A percentile compares a stretch with the other conserved stretches of the same genome.
Evolutionary conservation across 2,329 filamentous ascomycete genomes (phyloP).

Genomic region (Sclerotinia sclerotiorum): DNA sequence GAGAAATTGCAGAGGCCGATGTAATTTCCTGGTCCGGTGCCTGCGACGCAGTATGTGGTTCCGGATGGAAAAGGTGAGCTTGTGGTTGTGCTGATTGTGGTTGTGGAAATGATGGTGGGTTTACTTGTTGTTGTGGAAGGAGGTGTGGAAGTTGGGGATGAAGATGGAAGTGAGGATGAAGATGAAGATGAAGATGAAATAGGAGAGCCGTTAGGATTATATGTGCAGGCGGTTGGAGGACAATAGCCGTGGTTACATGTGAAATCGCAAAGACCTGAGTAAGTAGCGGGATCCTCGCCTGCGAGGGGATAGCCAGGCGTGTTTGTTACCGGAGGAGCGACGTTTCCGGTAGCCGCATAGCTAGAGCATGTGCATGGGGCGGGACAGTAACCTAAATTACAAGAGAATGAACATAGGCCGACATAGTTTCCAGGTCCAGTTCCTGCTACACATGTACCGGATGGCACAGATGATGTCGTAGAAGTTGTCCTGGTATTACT

Average conservation of each 20-base stretch:
- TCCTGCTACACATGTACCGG: conserved; percentile 28
- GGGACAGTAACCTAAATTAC: conserved; percentile 34
- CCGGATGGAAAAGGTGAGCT: conserved; percentile 23
- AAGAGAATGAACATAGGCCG: conserved; percentile 42
- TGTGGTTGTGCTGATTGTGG: conserved; percentile 18
- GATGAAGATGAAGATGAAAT: background rate
- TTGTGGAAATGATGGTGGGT: background rate
- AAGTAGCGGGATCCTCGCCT: conserved; percentile 9
- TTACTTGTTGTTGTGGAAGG: background rate
- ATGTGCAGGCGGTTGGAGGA: conserved; percentile 24
- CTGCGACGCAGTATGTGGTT: conserved; percentile 29
- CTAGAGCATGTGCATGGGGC: conserved; percentile 21
- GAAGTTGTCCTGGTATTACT: background rate
- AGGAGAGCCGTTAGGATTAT: background rate
- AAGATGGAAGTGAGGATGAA: no score
- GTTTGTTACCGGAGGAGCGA: conserved; percentile 4
- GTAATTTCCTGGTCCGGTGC: conserved; percentile 41
- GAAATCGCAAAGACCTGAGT: conserved; percentile 39
- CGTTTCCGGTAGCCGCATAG: background rate
- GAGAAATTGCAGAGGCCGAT: conserved; percentile 42
- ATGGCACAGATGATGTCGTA: conserved; percentile 12
- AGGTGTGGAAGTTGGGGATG: no score
- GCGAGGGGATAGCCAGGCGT: conserved; percentile 10
- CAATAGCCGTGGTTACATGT: conserved; percentile 33
- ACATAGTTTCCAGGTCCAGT: conserved; percentile 41